Percentiles rank a stretch among this genome's conserved stretches.
Evolutionary conservation across 2,329 filamentous ascomycete genomes (phyloP).

Genomic region (Sphaceloma murrayae): DNA sequence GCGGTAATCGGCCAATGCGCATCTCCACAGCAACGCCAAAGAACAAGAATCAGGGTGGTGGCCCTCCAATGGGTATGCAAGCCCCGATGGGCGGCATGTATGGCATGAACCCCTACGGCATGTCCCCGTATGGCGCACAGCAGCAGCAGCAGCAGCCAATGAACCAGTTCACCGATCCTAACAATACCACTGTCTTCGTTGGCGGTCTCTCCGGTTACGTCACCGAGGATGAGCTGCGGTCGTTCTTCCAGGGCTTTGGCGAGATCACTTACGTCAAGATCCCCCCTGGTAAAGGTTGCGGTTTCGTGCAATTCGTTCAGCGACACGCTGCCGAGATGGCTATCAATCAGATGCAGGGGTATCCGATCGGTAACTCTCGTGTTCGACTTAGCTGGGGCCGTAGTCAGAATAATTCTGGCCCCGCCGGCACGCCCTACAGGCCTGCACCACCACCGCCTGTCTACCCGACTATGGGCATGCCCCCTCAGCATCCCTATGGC

Average conservation of each 20-base stretch:
- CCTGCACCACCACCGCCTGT: slow-evolving; percentile 76
- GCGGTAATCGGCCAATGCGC: slow-evolving; percentile 95
- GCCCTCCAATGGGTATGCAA: slow-evolving; percentile 44
- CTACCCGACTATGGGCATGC: slow-evolving; percentile 58
- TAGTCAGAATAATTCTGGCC: slow-evolving; percentile 97
- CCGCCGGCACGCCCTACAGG: slow-evolving; percentile 90
- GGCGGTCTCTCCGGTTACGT: slow-evolving; percentile 95
- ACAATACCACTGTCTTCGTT: slow-evolving; percentile 99
- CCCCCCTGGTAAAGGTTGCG: slow-evolving; percentile 95
- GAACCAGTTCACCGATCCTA: slow-evolving; percentile 99
- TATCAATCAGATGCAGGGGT: slow-evolving; percentile 99
- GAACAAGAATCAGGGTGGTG: slow-evolving; percentile 58
- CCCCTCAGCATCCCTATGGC: slow-evolving; percentile 52
- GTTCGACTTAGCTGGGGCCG: slow-evolving; percentile 96
- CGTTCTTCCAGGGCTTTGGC: slow-evolving; percentile 98
- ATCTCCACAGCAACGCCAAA: slow-evolving; percentile 97
- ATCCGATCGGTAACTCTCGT: slow-evolving; percentile 96
- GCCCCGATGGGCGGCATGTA: slow-evolving; percentile 53
- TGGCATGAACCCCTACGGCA: slow-evolving; percentile 57
- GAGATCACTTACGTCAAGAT: slow-evolving; percentile 99
- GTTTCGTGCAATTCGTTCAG: slow-evolving; percentile 98
- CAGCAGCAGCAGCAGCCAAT: slow-evolving; percentile 56
- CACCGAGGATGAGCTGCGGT: slow-evolving; percentile 97
- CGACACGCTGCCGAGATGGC: slow-evolving; percentile 98
- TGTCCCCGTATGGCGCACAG: slow-evolving; percentile 12